Base-by-base conservation (phyloP, 345 rosid species). In the Dipteronia sinensis region DNA sequence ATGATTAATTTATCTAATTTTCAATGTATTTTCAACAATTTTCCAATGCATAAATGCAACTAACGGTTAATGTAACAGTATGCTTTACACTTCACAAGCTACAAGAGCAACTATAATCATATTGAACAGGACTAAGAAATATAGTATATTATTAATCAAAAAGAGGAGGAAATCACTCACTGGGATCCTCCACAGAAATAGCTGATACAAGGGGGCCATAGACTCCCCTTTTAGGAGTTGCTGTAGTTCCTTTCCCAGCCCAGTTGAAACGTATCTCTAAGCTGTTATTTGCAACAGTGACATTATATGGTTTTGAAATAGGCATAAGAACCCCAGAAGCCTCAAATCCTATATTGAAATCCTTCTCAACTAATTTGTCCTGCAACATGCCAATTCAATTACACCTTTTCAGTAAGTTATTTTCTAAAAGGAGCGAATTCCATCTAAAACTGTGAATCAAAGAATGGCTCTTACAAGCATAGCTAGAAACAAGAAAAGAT, bases 201-300 rank as follows among this genome's bases (percentile, higher is more conserved):
- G 91, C 93, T 1, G 91, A 88, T 73, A 90, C 82, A 51, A 89
- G 70, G 65, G 94, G 89, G 66, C 94, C 94, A 66, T 89, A 89
- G 23, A 79, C 80, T 64, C 92, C 85, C 66, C 82, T 79, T 11
- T 0, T 0, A 6, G 94, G 92, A 69, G 85, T 85, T 76, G 71
- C 58, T 5, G 84, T 87, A n/a, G 94, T 87, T 65, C 94, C 92
- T 85, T 80, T 89, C 17, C 92, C 94, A 9, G 87, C 86, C 90
- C 90, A 90, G 51, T 67, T 65, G 55, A 90, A 83, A 25, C 82
- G 88, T n/a, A 86, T 83, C 76, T 81, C 82, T 64, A 86, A 15
- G 22, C 20, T 75, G 58, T 76, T 20, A 3, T 29, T 51, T 27
- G 74, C 76, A 40, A 73, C 79, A 17, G 23, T 67, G 2, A 49